Evolutionary conservation across 2,329 filamentous ascomycete genomes (phyloP), one percentile per base, ranked within the genome.

Genomic region (Pseudocercospora fuligena): DNA sequence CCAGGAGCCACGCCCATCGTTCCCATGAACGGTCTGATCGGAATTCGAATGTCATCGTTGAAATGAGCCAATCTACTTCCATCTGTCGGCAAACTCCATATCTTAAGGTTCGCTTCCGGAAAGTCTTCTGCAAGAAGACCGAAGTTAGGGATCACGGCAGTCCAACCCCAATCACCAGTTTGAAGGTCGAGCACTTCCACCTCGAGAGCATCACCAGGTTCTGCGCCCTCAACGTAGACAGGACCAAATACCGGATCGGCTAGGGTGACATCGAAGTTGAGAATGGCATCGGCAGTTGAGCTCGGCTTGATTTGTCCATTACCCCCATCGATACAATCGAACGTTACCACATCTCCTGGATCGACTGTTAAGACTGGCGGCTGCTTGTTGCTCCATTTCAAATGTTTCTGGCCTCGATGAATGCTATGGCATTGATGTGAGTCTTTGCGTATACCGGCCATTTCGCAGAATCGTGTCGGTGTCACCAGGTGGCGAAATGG

Each of bases 171-270:
- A 19, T 66, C 62, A 6, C 63, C 65, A 5, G 63, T 66, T 51
- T 69, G 60, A 9, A 71, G 61, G 29, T 68, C 65, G 5, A 69
- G n/a, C 7, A 71, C 64, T 49, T 71, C 65, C 5, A 71, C 66
- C 58, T 71, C 69, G 14, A 69, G 43, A 16, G 69, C 69, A 58
- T 71, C 67, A 16, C 69, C 69, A 1, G 69, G 69, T 57, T 70
- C 69, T 5, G 67, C 69, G 29, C 67, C 67, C n/a, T 63, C 61
- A 31, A 71, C 54, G 29, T 58, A 71, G 11, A 71, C 69, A 8
- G 69, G 69, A 1, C 69, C 69, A 46, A 71, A 70, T 6, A 71
- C 67, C 1, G 69, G 69, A 63, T 71, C 69, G 12, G 67, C 67
- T 16, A 66, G 65, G 16, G 61, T 56, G 12, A 64, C 61, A 47